These are phyloP conservation scores for Austroboletus eburneus DNA, from an alignment of 768 basidiomycete genomes.

Conservation along the genomic window DNA sequence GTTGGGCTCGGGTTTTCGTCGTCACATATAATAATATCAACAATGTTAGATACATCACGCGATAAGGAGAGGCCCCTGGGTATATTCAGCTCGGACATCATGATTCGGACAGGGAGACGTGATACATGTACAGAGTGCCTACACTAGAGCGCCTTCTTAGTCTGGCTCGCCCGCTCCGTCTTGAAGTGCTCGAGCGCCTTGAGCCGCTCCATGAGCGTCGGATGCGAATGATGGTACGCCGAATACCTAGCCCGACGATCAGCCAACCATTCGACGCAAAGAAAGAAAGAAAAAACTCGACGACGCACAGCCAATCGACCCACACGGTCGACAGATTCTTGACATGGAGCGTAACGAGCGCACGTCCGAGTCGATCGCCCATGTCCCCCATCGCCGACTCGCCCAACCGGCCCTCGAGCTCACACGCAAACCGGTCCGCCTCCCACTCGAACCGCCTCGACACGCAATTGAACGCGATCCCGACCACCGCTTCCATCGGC, in stretches of 20 bases:
- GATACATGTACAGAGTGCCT: background rate
- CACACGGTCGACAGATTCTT: conserved; percentile 92
- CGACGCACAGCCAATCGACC: conserved; percentile 79
- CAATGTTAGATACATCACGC: too few relatives aligned
- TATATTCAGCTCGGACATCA: too few relatives aligned
- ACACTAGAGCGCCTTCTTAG: conserved; percentile 27
- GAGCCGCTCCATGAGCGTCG: conserved; percentile 87
- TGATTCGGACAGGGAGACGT: too few relatives aligned
- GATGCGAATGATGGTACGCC: conserved; percentile 94
- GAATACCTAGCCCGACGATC: conserved; percentile 59
- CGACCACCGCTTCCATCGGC: conserved; percentile 71
- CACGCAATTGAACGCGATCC: conserved; percentile 73
- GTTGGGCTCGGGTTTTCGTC: too few relatives aligned
- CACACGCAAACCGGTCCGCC: conserved; percentile 84
- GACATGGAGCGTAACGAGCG: conserved; percentile 81
- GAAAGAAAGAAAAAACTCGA: background rate
- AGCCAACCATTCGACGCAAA: background rate
- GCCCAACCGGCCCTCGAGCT: conserved; percentile 49
- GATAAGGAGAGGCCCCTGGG: too few relatives aligned
- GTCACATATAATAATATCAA: too few relatives aligned
- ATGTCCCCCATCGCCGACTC: conserved; percentile 68
- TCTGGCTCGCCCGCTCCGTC: conserved; percentile 30
- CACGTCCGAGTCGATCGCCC: conserved; percentile 79
- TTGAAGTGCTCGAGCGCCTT: conserved; percentile 74
- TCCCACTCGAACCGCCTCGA: conserved; percentile 89